Conservation (phyloP, 164 flowering plant species). For the Chimonanthus salicifolius region DNA sequence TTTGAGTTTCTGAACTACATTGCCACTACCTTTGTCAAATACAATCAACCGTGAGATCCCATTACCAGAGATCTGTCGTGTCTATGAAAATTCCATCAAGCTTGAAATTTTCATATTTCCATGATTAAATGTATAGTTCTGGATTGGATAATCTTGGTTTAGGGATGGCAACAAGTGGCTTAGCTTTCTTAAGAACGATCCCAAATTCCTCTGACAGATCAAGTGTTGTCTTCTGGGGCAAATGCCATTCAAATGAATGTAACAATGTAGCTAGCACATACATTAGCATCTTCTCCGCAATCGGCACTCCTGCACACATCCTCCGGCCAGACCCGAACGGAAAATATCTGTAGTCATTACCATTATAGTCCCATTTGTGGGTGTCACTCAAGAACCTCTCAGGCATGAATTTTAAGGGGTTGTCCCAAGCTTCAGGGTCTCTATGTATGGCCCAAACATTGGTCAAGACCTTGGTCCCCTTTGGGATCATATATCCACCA, state of each 20-base stretch:
- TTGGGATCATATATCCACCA: slow-evolving; percentile 32
- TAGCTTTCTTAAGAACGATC: slow-evolving; percentile 28
- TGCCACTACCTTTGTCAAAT: too few relatives aligned
- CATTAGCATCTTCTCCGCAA: slow-evolving; percentile 34
- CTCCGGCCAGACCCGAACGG: slow-evolving; percentile 60
- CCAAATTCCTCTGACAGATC: slow-evolving; percentile 37
- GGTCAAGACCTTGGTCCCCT: slow-evolving; percentile 23
- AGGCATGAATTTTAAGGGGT: slow-evolving; percentile 27
- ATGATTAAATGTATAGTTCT: slow-evolving; percentile 11
- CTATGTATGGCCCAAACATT: slow-evolving; percentile 48
- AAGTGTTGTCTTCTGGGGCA: slow-evolving; percentile 18
- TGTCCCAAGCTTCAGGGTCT: slow-evolving; percentile 41
- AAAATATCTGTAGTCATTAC: slow-evolving; percentile 27
- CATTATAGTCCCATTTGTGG: slow-evolving; percentile 15
- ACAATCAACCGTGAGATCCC: too few relatives aligned
- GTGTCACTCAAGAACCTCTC: slow-evolving; percentile 22
- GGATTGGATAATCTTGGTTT: slow-evolving; percentile 27
- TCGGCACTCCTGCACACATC: slow-evolving; percentile 36
- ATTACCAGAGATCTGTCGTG: too few relatives aligned
- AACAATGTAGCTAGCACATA: slow-evolving; percentile 30
- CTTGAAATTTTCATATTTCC: too few relatives aligned
- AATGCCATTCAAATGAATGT: slow-evolving; percentile 39
- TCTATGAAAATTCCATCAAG: too few relatives aligned
- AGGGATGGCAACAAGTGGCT: slow-evolving; percentile 34
- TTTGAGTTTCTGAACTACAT: too few relatives aligned